Base-by-base conservation (phyloP, 2,329 filamentous ascomycete genomes). In the Fusarium humuli region DNA sequence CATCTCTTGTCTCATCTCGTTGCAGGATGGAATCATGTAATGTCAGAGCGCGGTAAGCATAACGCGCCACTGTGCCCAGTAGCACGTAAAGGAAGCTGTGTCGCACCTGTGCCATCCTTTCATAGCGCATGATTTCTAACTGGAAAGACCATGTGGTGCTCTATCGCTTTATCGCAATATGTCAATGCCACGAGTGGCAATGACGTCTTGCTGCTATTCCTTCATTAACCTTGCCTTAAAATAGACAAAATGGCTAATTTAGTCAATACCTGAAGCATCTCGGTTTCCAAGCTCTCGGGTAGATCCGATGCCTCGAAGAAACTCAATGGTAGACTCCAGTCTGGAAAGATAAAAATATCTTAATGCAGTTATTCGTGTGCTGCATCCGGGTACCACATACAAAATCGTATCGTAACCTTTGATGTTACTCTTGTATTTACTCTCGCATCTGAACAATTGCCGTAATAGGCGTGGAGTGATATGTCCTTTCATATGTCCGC, bases 1-100 rank as follows among this genome's bases (percentile, higher is more conserved):
- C 63, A 41, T 45, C 46, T 57, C n/a, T 32, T 50, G 57, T 70
- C 53, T 70, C 67, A 70, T 53, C 54, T 59, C 57, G 57, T 55
- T 48, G 47, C 56, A 50, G 54, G 54, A 58, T 47, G 32, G 47
- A 55, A 37, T 27, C 61, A 57, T 37, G 42, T 49, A 50, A 45
- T 59, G 59, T 44, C 50, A 65, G 55, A 62, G 52, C 50, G 25
- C 54, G 27, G 41, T 46, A 49, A 58, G 48, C 34, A 48, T 41
- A 59, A 41, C 44, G 48, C 47, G 48, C 57, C 61, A 49, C 56
- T 54, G 23, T 49, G 13, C 37, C 46, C 29, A 57, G 66, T 58
- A 56, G 40, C 57, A 66, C 65, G 48, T 56, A 65, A 47, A 62
- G 52, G 27, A 29, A 37, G 41, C 20, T 56, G 25, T 44, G 61